Conservation (phyloP, 2,329 filamentous ascomycete species). For the Fusarium pseudograminearum region DNA sequence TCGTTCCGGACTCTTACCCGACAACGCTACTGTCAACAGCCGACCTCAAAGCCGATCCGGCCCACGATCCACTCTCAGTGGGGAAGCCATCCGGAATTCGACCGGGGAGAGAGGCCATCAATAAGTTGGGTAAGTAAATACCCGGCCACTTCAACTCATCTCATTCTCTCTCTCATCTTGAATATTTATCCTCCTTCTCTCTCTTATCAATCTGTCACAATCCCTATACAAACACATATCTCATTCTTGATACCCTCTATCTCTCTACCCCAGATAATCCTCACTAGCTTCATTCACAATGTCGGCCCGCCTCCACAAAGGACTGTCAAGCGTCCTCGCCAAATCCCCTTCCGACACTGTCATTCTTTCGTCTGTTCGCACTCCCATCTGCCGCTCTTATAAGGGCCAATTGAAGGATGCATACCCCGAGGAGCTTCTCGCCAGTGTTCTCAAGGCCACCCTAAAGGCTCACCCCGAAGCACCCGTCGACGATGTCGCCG, state of each 20-base stretch:
- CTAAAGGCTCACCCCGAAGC: constrained; percentile 73
- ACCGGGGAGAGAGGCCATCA: constrained; percentile 12
- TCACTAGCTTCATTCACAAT: constrained; percentile 19
- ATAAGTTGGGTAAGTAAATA: constrained; percentile 41
- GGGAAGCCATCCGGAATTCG: constrained; percentile 34
- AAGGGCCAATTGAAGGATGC: constrained; percentile 88
- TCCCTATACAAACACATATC: neutral
- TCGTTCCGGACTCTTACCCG: constrained; percentile 24
- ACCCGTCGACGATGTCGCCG: constrained; percentile 78
- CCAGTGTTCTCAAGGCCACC: constrained; percentile 64
- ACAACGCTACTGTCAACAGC: constrained; percentile 33
- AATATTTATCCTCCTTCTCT: constrained; percentile 2
- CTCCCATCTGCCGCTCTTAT: constrained; percentile 84
- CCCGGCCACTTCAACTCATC: constrained; percentile 29
- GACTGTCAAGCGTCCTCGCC: constrained; percentile 79
- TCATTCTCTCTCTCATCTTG: neutral
- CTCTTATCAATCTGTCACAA: constrained; percentile 7
- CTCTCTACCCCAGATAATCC: neutral
- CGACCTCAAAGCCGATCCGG: constrained; percentile 43
- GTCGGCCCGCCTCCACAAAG: constrained; percentile 53
- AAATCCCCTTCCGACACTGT: constrained; percentile 87
- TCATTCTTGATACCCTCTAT: neutral
- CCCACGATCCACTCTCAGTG: constrained; percentile 35
- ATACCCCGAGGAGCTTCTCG: constrained; percentile 89
- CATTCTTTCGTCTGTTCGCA: constrained; percentile 90